Evolutionary conservation across 768 basidiomycete species (phyloP), one percentile per base, ranked within the genome.

Genomic region (Tulasnella sp.): DNA sequence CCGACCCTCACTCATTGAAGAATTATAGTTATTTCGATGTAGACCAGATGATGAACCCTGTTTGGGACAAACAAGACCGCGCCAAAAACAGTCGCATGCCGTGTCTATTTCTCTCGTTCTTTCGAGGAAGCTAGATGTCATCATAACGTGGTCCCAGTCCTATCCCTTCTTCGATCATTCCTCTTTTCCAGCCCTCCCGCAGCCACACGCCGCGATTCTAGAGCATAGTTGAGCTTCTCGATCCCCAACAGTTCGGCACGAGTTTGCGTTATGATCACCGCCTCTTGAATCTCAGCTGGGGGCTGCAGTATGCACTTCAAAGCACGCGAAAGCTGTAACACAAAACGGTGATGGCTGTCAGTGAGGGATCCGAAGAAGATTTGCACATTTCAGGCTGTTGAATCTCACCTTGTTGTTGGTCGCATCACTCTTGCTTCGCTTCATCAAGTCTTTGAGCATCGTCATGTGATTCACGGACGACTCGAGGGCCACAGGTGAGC

Each of bases 201-300:
- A 21, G n/a, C 46, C 5, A 29, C n/a, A 5, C 27, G 11, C 5
- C 46, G 19, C 21, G 46, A 48, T 5, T 82, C 81, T 29, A 79
- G 65, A 10, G 76, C 71, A 49, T 80, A 75, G 52, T 61, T 34
- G n/a, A 88, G 69, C 68, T 85, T 86, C 68, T 88, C 85, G 49
- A 82, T 79, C 1, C 84, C 84, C 5, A 80, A 69, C 3, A 86
- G 71, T 60, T 87, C 84, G 53, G 80, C 81, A 45, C 71, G 73
- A n/a, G 75, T 73, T 63, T 85, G 83, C 38, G 76, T 75, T 3
- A 84, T 68, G 54, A 84, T 68, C n/a, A 66, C 65, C 3, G 76
- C 77, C 29, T 75, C 65, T 7, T 75, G 63, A 1, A 75, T 68
- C 25, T 78, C 78, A 1, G 73, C 68, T 1, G 76, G 75, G 30